Base-by-base conservation (phyloP, 2,329 filamentous ascomycete species). In the Claviceps spartinae region DNA sequence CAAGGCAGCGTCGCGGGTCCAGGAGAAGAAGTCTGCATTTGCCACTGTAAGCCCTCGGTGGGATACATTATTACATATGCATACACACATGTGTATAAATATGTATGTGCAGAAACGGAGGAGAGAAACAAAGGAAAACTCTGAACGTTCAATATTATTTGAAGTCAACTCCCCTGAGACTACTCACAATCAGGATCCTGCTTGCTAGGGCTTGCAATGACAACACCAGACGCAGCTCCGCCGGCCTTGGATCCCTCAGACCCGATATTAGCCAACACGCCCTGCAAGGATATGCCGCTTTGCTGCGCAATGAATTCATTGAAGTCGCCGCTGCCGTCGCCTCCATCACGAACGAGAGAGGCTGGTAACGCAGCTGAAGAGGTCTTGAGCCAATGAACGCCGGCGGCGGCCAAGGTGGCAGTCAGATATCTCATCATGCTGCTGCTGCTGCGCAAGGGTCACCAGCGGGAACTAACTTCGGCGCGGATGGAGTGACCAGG, bases 1-100 rank as follows among this genome's bases (percentile, higher is more conserved):
- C 49, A 89, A 71, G n/a, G 81, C 83, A 2, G 83, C 76, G 64
- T 90, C 86, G 57, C 86, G 73, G 4, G 81, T 87, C 86, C 85
- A 90, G 0, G 83, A 87, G 62, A 81, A 89, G 65, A 76, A 88
- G 64, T 89, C 83, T 86, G 42, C 40, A 8, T 9, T 13, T 14
- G 41, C 22, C 8, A 24, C 22, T 7, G 37, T 43, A 9, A 44
- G 13, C 24, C 13, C 16, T 43, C 9, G 30, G 3, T 9, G 30
- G 9, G 30, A 34, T 34, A 11, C 4, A 34, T n/a, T n/a, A n/a
- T n/a, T 18, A 18, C 18, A 1, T 4, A 11, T 34, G 30, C 30
- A 34, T 34, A 34, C 30, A 34, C 30, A 34, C 30, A 34, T 34
- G 9, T 11, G 24, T 24, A 24, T 6, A 24, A 5, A 4, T 0